Conservation (phyloP, 108 stramenopile genomes). For the Pseudonitzschia delicatissima region DNA sequence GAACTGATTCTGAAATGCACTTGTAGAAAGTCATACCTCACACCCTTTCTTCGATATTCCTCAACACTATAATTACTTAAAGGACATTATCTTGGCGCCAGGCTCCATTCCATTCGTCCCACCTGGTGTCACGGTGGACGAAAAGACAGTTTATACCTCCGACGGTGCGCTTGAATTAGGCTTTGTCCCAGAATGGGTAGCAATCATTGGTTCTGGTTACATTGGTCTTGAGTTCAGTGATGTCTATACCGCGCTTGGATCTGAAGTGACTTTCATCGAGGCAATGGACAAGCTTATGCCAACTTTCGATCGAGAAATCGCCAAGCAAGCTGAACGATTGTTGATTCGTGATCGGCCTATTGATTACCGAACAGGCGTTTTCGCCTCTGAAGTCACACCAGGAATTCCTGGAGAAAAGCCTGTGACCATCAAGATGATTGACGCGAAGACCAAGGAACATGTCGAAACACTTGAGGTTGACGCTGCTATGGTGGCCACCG, state of each 20-base stretch:
- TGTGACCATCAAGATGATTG: slow-evolving; percentile 98
- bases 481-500: slow-evolving; percentile 97
- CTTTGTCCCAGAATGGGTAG: slow-evolving; percentile 95
- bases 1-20: background rate
- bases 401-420: slow-evolving; percentile 96
- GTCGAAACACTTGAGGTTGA: slow-evolving; percentile 98
- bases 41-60: background rate
- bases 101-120: slow-evolving; percentile 97
- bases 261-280: slow-evolving; percentile 98
- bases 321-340: slow-evolving; percentile 93
- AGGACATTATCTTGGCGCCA: slow-evolving; percentile 98
- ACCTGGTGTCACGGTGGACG: slow-evolving; percentile 92
- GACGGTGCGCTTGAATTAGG: slow-evolving; percentile 92
- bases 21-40: background rate
- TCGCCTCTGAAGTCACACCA: slow-evolving; percentile 93
- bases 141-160: slow-evolving; percentile 97
- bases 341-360: slow-evolving; percentile 91
- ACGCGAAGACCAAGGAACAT: slow-evolving; percentile 96
- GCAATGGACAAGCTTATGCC: slow-evolving; percentile 93
- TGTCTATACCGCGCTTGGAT: slow-evolving; percentile 96
- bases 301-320: slow-evolving; percentile 96
- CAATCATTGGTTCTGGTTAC: slow-evolving; percentile 98
- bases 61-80: background rate
- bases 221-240: slow-evolving; percentile 98
- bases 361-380: slow-evolving; percentile 92